Evolutionary conservation across 116 monocot genomes (phyloP), one percentile per base, ranked within the genome.

Genomic region (Posidonia oceanica): DNA sequence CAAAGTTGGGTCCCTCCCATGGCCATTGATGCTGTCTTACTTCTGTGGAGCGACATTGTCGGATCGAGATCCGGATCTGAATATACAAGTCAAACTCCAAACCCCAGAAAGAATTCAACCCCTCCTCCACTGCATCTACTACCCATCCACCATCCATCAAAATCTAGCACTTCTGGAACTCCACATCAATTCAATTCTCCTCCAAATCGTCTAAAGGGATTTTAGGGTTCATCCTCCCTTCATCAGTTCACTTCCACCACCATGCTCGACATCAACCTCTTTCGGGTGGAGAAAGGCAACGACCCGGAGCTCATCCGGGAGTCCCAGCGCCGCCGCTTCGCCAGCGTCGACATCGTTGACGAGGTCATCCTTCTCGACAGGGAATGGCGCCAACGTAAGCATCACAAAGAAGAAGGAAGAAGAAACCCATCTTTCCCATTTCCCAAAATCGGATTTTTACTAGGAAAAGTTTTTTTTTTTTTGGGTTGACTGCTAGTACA

Each of bases 251-350:
- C 61, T 37, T 63, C 37, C 38, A 36, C 53, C 14, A 22, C 67
- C 39, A 94, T 95, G 95, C 81, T 95, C n/a, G 91, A 95, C 80
- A 86, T 95, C 75, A 95, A 95, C 76, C 58, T 91, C 3, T 83
- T 91, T 74, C 76, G 91, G 21, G 74, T 54, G 68, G 95, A 95
- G 84, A 95, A 91, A 79, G 95, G 95, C 38, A 71, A 72, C 73
- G 86, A 91, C 37, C 88, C 90, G 18, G 91, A 95, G 65, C 71
- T 74, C 39, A 39, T 95, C 73, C 91, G 95, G 42, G 91, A 95
- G 81, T 95, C 95, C 7, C 95, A 95, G 83, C 88, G 91, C 69
- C 86, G 88, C 58, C 82, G 95, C 23, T 91, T 72, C 81, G 84
- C 83, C 75, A 61, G 74, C 81, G 95, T 95, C 71, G 86, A 85